A percentile compares a stretch with the other conserved stretches of the same genome.
phyloP scores from a whole-genome alignment of 2,329 filamentous ascomycete genomes.

The Magnaporthales sp. region DNA sequence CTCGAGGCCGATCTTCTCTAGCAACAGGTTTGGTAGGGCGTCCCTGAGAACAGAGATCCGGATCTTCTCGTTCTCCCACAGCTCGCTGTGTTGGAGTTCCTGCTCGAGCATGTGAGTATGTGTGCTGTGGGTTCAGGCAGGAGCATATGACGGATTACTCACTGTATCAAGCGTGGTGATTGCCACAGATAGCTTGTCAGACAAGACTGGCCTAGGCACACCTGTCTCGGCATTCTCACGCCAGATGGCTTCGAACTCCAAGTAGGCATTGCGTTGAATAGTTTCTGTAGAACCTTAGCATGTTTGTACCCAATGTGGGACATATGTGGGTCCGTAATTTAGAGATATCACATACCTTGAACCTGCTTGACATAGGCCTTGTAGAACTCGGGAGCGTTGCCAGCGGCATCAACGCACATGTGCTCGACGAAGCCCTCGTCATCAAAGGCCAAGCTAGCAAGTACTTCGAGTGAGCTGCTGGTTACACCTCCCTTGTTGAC shows the following conservation, averaged over 20 bases:
- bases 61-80: slow-evolving; percentile 79
- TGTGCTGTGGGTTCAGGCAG: background rate
- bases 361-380: slow-evolving; percentile 86
- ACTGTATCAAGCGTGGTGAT: slow-evolving; percentile 83
- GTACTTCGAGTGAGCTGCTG: slow-evolving; percentile 80
- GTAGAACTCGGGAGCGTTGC: slow-evolving; percentile 82
- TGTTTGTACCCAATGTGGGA: background rate
- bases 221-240: slow-evolving; percentile 81
- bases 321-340: background rate
- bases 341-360: slow-evolving; percentile 51
- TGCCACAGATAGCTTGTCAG: slow-evolving; percentile 80
- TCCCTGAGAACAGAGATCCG: slow-evolving; percentile 72
- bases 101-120: slow-evolving; percentile 25
- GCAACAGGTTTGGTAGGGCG: slow-evolving; percentile 73
- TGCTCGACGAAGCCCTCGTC: slow-evolving; percentile 80
- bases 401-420: slow-evolving; percentile 76
- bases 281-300: background rate
- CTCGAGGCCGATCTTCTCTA: slow-evolving; percentile 86
- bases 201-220: slow-evolving; percentile 73
- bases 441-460: slow-evolving; percentile 90
- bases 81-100: slow-evolving; percentile 84
- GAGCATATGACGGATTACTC: background rate
- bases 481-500: slow-evolving; percentile 99
- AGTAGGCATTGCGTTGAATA: slow-evolving; percentile 80
- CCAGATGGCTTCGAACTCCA: slow-evolving; percentile 99